Evolutionary conservation across 2,329 filamentous ascomycete genomes (phyloP), one percentile per base, ranked within the genome.

Genomic region (Cryphonectria nitschkei): DNA sequence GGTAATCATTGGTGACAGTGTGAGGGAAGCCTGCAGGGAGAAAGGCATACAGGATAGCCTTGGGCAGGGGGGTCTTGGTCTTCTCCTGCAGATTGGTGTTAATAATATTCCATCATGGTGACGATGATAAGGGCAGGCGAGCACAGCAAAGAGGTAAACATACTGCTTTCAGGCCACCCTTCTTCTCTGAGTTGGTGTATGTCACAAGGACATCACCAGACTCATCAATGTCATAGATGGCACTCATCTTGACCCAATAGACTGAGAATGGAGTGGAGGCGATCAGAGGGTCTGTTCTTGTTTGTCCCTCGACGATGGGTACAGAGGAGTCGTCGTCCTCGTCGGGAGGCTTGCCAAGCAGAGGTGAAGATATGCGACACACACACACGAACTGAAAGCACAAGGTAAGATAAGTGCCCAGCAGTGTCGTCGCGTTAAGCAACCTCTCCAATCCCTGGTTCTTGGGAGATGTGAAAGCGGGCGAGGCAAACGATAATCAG

Each of bases 21-120:
- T 94, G 88, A 0, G 94, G 95, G 80, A 92, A 98, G n/a, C 94
- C 94, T 1, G 92, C 90, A 0, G 95, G 95, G 0, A 97, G 85
- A 78, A 97, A 97, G 39, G 95, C 88, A 75, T 93, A 90, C 58
- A 94, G 78, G 11, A 84, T 70, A 22, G 79, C 78, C 72, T 83
- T 84, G 73, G 77, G 74, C 9, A 78, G 74, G 4, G 80, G 79
- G 0, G 80, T 79, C 26, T 78, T 75, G 41, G 79, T 80, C 74
- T 78, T 79, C 70, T 80, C 78, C 79, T 81, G 66, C 13, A 65
- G 14, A 26, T 29, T 52, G 37, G n/a, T 41, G 26, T 41, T 29
- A 70, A 58, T 46, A 37, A 29, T 22, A 11, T 22, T 32, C 16
- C 46, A n/a, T 22, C 22, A 4, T 16, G 13, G 5, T 16, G 14